Evolutionary conservation across 2,329 filamentous ascomycete species (phyloP).

Genomic region (Pseudomassariella vexata): DNA sequence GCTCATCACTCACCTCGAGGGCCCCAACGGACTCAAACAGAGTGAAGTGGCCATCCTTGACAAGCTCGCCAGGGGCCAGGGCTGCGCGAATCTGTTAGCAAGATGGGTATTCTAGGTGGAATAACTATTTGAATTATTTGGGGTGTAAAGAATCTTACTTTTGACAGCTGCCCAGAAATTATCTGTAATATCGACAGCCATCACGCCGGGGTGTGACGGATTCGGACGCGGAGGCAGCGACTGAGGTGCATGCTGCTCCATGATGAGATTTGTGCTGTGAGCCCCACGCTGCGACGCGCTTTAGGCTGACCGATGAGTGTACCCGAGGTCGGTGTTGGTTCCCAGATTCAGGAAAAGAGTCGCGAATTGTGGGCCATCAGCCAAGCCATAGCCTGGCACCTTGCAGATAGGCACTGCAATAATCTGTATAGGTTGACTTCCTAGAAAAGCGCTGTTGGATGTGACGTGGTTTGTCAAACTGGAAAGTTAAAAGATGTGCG

Average conservation of each 20-base stretch:
- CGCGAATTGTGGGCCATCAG: too few relatives aligned
- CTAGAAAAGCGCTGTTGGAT: too few relatives aligned
- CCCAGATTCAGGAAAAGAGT: too few relatives aligned
- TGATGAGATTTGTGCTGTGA: constrained; percentile 11
- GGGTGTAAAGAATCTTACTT: constrained; percentile 30
- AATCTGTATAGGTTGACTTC: too few relatives aligned
- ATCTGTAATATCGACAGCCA: constrained; percentile 53
- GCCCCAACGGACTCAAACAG: constrained; percentile 91
- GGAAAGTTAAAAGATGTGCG: too few relatives aligned
- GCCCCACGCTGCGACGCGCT: too few relatives aligned
- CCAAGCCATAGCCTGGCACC: too few relatives aligned
- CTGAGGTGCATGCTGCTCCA: constrained; percentile 17
- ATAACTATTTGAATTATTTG: background rate
- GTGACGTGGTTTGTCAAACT: too few relatives aligned
- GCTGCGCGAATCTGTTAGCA: constrained; percentile 42
- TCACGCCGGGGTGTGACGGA: constrained; percentile 41
- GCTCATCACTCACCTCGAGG: constrained; percentile 58
- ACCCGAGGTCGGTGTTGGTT: too few relatives aligned
- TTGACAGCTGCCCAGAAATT: constrained; percentile 47
- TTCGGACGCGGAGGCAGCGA: constrained; percentile 29
- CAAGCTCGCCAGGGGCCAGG: constrained; percentile 71
- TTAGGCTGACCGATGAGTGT: too few relatives aligned
- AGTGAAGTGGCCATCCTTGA: constrained; percentile 93
- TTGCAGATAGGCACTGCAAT: too few relatives aligned
- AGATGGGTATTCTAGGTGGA: too few relatives aligned